Conservation (phyloP, 2,329 filamentous ascomycete species). For the Endocalyx cinctus region DNA sequence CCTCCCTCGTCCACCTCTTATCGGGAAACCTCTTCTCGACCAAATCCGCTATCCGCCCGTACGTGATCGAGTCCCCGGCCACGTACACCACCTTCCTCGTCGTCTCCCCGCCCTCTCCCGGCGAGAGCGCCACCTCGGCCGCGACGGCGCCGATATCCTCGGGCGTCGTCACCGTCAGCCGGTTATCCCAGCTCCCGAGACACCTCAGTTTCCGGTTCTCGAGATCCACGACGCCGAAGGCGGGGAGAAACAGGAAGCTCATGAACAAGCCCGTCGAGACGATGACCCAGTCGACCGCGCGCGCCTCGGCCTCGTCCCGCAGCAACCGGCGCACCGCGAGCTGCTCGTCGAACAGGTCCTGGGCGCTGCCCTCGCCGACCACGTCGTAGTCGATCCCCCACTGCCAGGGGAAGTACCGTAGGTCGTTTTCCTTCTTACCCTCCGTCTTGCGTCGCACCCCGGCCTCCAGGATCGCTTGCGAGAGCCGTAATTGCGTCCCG, state of each 20-base stretch:
- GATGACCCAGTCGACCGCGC: conserved; percentile 53
- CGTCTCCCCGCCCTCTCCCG: conserved; percentile 22
- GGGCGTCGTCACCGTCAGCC: conserved; percentile 58
- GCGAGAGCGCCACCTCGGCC: conserved; percentile 49
- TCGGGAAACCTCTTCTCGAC: conserved; percentile 34
- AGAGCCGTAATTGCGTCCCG: conserved; percentile 54
- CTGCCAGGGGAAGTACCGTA: conserved; percentile 65
- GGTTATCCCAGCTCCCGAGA: conserved; percentile 57
- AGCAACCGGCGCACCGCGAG: conserved; percentile 52
- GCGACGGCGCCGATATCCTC: conserved; percentile 59
- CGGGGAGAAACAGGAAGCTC: conserved; percentile 61
- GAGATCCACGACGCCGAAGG: conserved; percentile 59
- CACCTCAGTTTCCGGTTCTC: conserved; percentile 39
- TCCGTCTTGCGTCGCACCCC: conserved; percentile 23
- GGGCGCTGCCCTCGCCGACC: conserved; percentile 53
- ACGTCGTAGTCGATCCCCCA: conserved; percentile 69
- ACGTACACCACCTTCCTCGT: conserved; percentile 42
- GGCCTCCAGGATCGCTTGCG: conserved; percentile 49
- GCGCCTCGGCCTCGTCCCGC: conserved; percentile 32
- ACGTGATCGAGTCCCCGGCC: conserved; percentile 52
- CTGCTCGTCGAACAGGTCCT: conserved; percentile 66
- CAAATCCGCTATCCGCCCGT: conserved; percentile 41
- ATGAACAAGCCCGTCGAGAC: conserved; percentile 68
- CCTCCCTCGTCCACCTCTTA: conserved; percentile 33
- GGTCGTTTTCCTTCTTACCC: conserved; percentile 3